Percentiles rank a stretch among this genome's conserved stretches.
Conservation (phyloP, 1,139 yeast genomes). For the Candida sanyaensis region DNA sequence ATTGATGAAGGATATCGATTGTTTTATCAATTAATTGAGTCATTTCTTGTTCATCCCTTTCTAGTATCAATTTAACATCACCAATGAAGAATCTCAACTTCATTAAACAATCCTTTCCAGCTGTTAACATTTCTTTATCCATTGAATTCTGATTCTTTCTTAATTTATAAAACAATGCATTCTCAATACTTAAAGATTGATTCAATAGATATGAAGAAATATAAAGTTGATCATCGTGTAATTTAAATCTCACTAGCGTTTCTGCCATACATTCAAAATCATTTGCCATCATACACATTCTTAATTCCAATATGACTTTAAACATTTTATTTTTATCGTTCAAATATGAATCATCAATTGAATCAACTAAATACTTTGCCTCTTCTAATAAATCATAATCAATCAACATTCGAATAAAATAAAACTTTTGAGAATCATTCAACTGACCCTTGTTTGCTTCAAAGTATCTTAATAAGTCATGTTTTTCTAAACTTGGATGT, state of each 20-base stretch:
- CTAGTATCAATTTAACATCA: constrained; percentile 31
- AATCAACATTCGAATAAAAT: constrained; percentile 32
- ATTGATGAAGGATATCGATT: constrained; percentile 26
- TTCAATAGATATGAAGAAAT: constrained; percentile 38
- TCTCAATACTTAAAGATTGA: constrained; percentile 34
- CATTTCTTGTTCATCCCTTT: constrained; percentile 31
- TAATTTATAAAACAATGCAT: constrained; percentile 16
- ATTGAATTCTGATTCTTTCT: constrained; percentile 1
- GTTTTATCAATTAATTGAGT: constrained; percentile 19
- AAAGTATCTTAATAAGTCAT: constrained; percentile 20
- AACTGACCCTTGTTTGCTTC: constrained; percentile 15
- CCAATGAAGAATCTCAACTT: constrained; percentile 34
- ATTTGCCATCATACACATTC: constrained; percentile 22
- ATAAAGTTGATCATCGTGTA: constrained; percentile 17
- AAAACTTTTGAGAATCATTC: constrained; percentile 31
- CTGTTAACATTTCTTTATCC: constrained; percentile 2
- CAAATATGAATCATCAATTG: constrained; percentile 24
- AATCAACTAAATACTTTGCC: constrained; percentile 24
- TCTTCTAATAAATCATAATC: constrained; percentile 29
- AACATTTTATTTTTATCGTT: constrained; percentile 28
- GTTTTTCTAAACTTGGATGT: constrained; percentile 18
- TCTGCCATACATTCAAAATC: constrained; percentile 22
- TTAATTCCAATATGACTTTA: constrained; percentile 23
- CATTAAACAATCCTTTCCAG: constrained; percentile 12
- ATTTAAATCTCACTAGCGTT: constrained; percentile 20